A percentile compares a stretch with the other conserved stretches of the same genome.
These are phyloP conservation scores for Microthlaspi erraticum DNA, from an alignment of 345 rosid species.

Conservation along the genomic window DNA sequence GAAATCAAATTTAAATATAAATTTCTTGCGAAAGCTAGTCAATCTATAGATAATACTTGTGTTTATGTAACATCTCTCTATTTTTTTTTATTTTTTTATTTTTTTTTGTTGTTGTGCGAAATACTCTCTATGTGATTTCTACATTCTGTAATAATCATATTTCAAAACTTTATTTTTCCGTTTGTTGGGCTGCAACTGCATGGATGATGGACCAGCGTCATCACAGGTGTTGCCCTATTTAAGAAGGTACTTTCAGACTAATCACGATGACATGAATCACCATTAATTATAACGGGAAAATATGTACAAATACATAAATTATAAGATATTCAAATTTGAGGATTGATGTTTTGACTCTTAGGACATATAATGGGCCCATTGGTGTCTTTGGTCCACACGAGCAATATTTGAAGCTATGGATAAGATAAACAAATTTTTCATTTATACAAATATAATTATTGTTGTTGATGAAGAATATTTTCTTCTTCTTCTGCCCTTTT, in stretches of 20 bases:
- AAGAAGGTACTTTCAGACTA: slow-evolving; percentile 22
- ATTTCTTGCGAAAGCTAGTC: not conserved
- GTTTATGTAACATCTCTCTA: no score
- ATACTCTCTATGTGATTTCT: not conserved
- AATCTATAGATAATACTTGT: not conserved
- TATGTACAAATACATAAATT: no score
- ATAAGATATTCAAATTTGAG: slow-evolving; percentile 17
- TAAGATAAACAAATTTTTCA: slow-evolving; percentile 20
- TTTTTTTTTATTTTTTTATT: no score
- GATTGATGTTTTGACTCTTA: slow-evolving; percentile 40
- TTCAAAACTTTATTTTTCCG: not conserved
- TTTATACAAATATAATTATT: not conserved
- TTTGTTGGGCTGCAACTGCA: slow-evolving; percentile 29
- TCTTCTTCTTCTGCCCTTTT: no score
- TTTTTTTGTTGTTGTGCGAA: no score
- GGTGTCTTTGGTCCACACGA: slow-evolving; percentile 38
- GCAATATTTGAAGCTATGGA: slow-evolving; percentile 32
- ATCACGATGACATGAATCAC: slow-evolving; percentile 20
- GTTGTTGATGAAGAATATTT: not conserved
- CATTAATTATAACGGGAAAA: not conserved
- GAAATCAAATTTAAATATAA: not conserved
- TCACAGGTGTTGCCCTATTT: slow-evolving; percentile 28
- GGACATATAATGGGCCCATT: slow-evolving; percentile 34
- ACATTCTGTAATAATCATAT: not conserved
- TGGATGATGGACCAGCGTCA: slow-evolving; percentile 18